These are phyloP conservation scores for Jaapia argillacea DNA, from an alignment of 768 basidiomycete species.

Conservation along the genomic window DNA sequence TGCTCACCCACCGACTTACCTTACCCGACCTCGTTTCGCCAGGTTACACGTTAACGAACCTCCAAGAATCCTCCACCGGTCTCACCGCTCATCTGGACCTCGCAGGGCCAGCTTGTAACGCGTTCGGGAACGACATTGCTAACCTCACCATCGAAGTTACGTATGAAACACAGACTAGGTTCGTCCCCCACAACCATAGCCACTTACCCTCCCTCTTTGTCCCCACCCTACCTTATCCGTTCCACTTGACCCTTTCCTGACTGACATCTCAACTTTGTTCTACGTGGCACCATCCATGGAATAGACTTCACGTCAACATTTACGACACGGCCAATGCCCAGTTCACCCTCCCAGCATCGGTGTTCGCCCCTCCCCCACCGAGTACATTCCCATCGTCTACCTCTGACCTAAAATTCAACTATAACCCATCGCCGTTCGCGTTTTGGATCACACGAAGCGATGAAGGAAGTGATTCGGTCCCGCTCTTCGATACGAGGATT, in stretches of 20 bases:
- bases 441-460: slow-evolving; percentile 75
- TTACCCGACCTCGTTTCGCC: no score
- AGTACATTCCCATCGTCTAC: slow-evolving; percentile 22
- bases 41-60: slow-evolving; percentile 45
- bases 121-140: slow-evolving; percentile 49
- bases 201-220: not conserved
- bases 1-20: no score
- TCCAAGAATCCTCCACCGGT: slow-evolving; percentile 35
- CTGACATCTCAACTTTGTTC: slow-evolving; percentile 19
- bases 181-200: slow-evolving; percentile 4
- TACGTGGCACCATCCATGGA: slow-evolving; percentile 26
- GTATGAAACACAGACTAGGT: slow-evolving; percentile 50
- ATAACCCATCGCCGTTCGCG: slow-evolving; percentile 52
- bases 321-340: slow-evolving; percentile 51
- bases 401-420: slow-evolving; percentile 65
- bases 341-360: slow-evolving; percentile 53
- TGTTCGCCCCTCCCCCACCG: slow-evolving; percentile 31
- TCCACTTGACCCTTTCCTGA: not conserved
- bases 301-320: slow-evolving; percentile 59
- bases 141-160: slow-evolving; percentile 56
- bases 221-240: not conserved
- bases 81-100: slow-evolving; percentile 45
- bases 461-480: slow-evolving; percentile 33
- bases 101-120: slow-evolving; percentile 49
- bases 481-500: slow-evolving; percentile 64